A percentile compares a stretch with the other conserved stretches of the same genome.
Evolutionary conservation across 2,329 filamentous ascomycete species (phyloP).

Genomic region (Paraphoma chrysanthemicola): DNA sequence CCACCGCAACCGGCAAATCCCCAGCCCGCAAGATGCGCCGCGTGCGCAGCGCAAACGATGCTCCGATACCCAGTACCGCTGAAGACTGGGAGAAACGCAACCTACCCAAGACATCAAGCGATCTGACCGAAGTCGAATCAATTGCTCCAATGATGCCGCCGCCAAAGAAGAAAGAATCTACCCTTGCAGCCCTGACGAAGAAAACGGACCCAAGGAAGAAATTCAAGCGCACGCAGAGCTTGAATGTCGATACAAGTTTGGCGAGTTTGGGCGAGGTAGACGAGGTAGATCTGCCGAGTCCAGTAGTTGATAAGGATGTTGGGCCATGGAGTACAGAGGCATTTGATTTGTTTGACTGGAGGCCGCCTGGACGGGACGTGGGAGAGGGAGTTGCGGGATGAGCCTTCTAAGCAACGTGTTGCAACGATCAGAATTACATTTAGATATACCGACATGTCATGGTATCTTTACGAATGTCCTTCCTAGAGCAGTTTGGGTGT

Average conservation of each 20-base stretch:
- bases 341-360: constrained; percentile 69
- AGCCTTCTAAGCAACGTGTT: background rate
- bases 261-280: constrained; percentile 20
- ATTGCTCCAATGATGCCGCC: constrained; percentile 1
- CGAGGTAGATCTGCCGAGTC: constrained; percentile 23
- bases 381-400: constrained; percentile 2
- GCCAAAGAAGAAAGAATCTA: constrained; percentile 21
- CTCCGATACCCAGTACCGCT: constrained; percentile 36
- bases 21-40: constrained; percentile 32
- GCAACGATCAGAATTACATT: background rate
- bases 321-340: constrained; percentile 76
- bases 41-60: constrained; percentile 41
- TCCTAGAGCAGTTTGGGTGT: no score
- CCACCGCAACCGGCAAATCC: constrained; percentile 6
- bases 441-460: no score
- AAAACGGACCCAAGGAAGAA: constrained; percentile 40
- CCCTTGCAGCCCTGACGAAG: constrained; percentile 35
- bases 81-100: constrained; percentile 40
- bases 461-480: no score
- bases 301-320: constrained; percentile 59
- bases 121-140: background rate
- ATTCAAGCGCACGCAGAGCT: constrained; percentile 36
- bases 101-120: constrained; percentile 15
- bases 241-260: constrained; percentile 30
- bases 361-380: constrained; percentile 52